These are phyloP conservation scores for Solanum acaule DNA, from an alignment of 257 asterid species.

Conservation along the genomic window DNA sequence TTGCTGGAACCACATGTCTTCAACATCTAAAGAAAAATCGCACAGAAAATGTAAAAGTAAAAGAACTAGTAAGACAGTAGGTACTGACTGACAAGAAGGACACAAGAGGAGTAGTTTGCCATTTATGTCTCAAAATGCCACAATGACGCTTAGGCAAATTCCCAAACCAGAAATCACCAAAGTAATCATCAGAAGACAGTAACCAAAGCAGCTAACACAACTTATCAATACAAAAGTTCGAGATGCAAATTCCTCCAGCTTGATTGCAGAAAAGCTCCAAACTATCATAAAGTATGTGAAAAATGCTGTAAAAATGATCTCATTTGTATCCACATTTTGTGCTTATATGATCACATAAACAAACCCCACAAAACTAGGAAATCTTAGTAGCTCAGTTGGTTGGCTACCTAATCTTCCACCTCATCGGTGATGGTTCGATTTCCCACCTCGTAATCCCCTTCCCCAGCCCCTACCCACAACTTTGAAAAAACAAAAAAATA, in stretches of 20 bases:
- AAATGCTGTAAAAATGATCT: neutral
- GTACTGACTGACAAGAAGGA: constrained; percentile 72
- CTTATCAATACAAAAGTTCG: neutral
- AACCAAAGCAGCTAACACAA: neutral
- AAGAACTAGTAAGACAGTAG: neutral
- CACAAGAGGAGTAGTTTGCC: constrained; percentile 27
- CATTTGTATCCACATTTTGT: neutral
- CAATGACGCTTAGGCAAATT: neutral
- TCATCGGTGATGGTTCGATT: neutral
- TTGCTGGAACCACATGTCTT: neutral
- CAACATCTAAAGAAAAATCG: neutral
- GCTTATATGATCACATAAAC: neutral
- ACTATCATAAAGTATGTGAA: neutral
- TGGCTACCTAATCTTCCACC: neutral
- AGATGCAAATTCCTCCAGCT: neutral
- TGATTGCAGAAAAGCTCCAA: neutral
- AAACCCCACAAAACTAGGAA: neutral
- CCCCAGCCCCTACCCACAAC: neutral
- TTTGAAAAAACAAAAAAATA: neutral
- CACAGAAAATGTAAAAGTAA: neutral
- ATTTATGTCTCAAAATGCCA: neutral
- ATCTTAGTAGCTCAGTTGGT: neutral
- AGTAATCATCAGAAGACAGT: neutral
- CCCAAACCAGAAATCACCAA: neutral
- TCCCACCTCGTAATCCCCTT: neutral